A percentile compares a stretch with the other conserved stretches of the same genome.
phyloP scores from a whole-genome alignment of 2,329 filamentous ascomycete genomes.

The Mycosphaerella arachidis region DNA sequence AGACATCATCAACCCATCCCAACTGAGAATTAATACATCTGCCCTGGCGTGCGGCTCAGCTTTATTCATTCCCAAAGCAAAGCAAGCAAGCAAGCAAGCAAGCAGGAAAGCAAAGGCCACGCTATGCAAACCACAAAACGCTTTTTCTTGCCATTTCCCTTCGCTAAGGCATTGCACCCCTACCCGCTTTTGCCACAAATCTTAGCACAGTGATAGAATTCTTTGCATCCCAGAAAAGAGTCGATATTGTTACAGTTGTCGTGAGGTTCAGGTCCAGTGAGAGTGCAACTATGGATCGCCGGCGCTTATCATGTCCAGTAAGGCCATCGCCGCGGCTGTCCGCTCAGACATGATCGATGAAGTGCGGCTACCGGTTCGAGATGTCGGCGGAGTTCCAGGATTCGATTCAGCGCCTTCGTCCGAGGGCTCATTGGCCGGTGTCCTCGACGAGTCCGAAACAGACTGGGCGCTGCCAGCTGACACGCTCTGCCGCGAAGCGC shows the following conservation, averaged over 20 bases:
- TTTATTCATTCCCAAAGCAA: not conserved
- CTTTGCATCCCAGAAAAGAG: not conserved
- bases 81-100: not conserved
- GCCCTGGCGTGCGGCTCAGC: too few relatives aligned
- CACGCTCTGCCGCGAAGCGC: not conserved
- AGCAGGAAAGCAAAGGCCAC: not conserved
- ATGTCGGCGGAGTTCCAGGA: not conserved
- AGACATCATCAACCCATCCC: not conserved
- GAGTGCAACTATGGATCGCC: not conserved
- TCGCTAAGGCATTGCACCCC: not conserved
- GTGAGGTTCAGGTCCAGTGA: not conserved
- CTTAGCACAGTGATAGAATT: not conserved
- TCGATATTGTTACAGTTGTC: not conserved
- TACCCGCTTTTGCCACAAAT: not conserved
- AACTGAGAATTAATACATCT: not conserved
- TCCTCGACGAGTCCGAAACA: not conserved
- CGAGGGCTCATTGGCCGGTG: not conserved
- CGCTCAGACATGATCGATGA: not conserved
- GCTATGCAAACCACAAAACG: constrained; percentile 1
- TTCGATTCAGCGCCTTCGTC: not conserved
- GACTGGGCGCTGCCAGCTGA: not conserved
- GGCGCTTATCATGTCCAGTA: not conserved
- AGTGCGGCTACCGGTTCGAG: not conserved
- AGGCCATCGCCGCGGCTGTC: not conserved
- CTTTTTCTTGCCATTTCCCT: not conserved